phyloP scores from a whole-genome alignment of 176 grass and related monocot species.

The Pontederia crassipes region DNA sequence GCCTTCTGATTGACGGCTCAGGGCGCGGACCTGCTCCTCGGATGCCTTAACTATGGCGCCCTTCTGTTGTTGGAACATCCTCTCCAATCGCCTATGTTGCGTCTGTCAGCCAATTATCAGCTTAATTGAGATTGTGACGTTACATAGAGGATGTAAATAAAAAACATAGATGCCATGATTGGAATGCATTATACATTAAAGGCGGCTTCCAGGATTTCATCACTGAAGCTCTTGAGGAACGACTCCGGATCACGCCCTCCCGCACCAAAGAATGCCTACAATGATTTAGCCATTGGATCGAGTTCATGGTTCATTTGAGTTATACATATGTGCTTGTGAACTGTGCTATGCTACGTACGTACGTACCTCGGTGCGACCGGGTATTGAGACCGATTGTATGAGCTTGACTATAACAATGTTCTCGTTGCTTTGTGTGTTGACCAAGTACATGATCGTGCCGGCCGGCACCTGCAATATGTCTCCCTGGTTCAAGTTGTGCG shows the following conservation, averaged over 20 bases:
- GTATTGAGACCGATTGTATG: slow-evolving; percentile 42
- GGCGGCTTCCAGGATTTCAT: slow-evolving; percentile 42
- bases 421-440: slow-evolving; percentile 56
- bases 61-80: slow-evolving; percentile 1
- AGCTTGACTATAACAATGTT: slow-evolving; percentile 55
- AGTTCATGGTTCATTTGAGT: not conserved
- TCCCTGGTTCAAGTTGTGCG: slow-evolving; percentile 41
- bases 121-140: too few relatives aligned
- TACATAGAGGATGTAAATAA: too few relatives aligned
- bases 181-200: slow-evolving; percentile 26
- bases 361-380: slow-evolving; percentile 44
- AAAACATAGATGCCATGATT: not conserved
- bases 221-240: slow-evolving; percentile 37
- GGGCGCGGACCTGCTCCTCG: slow-evolving; percentile 48
- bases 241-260: slow-evolving; percentile 49
- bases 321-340: too few relatives aligned
- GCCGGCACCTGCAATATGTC: slow-evolving; percentile 45
- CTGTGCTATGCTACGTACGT: too few relatives aligned
- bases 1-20: slow-evolving; percentile 35
- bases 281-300: not conserved
- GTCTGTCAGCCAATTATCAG: not conserved
- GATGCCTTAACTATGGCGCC: slow-evolving; percentile 12
- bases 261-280: slow-evolving; percentile 51
- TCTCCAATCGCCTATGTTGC: not conserved
- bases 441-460: slow-evolving; percentile 39